Evolutionary conservation across 305 asterid species (phyloP).

Genomic region (Stenogyne calaminthoides): DNA sequence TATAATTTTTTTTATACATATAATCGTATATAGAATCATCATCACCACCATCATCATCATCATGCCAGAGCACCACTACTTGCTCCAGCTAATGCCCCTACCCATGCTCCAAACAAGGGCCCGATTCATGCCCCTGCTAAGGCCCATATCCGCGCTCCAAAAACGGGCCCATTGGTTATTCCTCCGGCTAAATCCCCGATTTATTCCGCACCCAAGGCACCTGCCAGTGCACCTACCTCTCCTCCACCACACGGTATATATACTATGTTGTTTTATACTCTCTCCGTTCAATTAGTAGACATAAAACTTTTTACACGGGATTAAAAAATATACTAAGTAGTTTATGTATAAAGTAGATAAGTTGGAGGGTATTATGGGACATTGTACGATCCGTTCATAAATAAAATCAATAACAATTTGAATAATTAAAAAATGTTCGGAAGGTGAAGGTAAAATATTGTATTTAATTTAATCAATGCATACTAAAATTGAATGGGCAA

Average conservation of each 20-base stretch:
- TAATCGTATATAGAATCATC: slow-evolving; percentile 5
- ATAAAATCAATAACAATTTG: no score
- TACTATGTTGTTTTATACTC: neutral
- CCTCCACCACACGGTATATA: slow-evolving; percentile 30
- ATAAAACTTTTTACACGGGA: no score
- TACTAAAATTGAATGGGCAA: no score
- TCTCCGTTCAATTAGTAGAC: no score
- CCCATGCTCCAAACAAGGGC: slow-evolving; percentile 8
- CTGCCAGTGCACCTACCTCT: slow-evolving; percentile 2
- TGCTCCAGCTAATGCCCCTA: slow-evolving; percentile 26
- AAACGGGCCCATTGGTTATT: neutral
- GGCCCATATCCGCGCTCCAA: slow-evolving; percentile 12
- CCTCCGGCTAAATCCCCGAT: slow-evolving; percentile 27
- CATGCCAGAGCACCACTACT: slow-evolving; percentile 21
- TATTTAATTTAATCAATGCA: no score
- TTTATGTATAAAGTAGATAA: no score
- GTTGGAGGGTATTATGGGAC: no score
- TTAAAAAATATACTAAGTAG: no score
- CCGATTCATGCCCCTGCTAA: slow-evolving; percentile 17
- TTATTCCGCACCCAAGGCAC: slow-evolving; percentile 27
- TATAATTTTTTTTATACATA: neutral
- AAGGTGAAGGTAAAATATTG: no score
- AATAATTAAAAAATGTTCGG: no score
- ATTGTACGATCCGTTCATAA: no score
- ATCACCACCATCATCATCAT: slow-evolving; percentile 18